Evolutionary conservation across 1,284 basidiomycete species (phyloP), one percentile per base, ranked within the genome.

Genomic region (Boletellus dicymbophilus): DNA sequence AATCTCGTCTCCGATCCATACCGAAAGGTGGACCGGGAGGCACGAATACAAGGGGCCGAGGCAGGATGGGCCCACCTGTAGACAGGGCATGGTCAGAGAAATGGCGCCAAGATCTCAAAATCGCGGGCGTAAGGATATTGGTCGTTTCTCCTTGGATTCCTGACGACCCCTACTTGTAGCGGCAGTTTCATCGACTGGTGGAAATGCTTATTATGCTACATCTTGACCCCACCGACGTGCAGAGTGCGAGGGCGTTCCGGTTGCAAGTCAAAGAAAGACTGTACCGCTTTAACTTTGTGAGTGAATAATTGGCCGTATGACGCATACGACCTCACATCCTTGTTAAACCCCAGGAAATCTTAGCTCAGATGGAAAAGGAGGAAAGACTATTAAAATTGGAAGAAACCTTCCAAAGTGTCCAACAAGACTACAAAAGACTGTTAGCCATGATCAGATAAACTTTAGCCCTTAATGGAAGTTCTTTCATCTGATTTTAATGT

Each of bases 231-330:
- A 63, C 71, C 11, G 85, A 96, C 62, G 58, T 69, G 34, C 77
- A 71, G 12, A 75, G 76, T 28, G 71, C 80, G 62, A 80, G 75
- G 45, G 84, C 85, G 23, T 95, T 88, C 68, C 78, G 94, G 50
- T 68, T 95, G 44, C 85, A 93, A 69, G 93, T 96, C 65, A 97
- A 99, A 72, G 93, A 95, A 66, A 81, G 96, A 30, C 72, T 99
- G 46, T 98, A 90, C 68, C 80, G 93, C 37, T 97, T 97, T 72
- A 99, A 98, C 72, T 95, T 88, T 67, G 94, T 94, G 63, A 63
- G 90, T 76, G 47, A 40, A 6, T 11, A 26, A 22, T 34, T 8
- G 15, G 15, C 37, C 7, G 6, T 20, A 21, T 44, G 13, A 13
- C 42, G 41, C n/a, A n/a, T n/a, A 34, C 25, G 15, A 50, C 25